phyloP scores from a whole-genome alignment of 306 rosid genomes.

The Sicyos baderoa region DNA sequence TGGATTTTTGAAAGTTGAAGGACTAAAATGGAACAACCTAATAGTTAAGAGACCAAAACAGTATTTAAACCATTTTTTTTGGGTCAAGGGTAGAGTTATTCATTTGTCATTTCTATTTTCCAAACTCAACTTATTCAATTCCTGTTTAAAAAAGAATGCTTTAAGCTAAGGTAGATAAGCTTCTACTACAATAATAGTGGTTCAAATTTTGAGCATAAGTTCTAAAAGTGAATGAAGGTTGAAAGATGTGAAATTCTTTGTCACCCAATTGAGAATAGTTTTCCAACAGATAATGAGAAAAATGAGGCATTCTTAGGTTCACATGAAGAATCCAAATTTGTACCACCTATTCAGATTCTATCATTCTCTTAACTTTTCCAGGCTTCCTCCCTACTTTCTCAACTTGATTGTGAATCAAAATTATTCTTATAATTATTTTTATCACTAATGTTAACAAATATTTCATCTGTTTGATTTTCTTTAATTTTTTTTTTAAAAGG shows the following conservation, averaged over 20 bases:
- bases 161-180: not conserved
- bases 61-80: too few relatives aligned
- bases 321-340: not conserved
- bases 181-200: not conserved
- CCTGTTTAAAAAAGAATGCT: too few relatives aligned
- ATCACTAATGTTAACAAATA: not conserved
- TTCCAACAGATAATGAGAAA: not conserved
- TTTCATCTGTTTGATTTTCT: not conserved
- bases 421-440: not conserved
- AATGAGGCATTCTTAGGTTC: not conserved
- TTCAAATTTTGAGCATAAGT: not conserved
- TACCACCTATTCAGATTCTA: constrained; percentile 13
- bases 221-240: not conserved
- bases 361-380: not conserved
- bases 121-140: too few relatives aligned
- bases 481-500: too few relatives aligned
- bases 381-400: not conserved
- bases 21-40: too few relatives aligned
- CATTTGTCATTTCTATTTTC: not conserved
- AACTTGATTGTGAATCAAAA: not conserved
- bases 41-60: too few relatives aligned
- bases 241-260: constrained; percentile 2
- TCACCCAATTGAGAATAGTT: not conserved
- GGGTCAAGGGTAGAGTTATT: not conserved
- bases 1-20: too few relatives aligned